phyloP scores from a whole-genome alignment of 2,329 filamentous ascomycete genomes.

The Colletotrichum higginsianum region DNA sequence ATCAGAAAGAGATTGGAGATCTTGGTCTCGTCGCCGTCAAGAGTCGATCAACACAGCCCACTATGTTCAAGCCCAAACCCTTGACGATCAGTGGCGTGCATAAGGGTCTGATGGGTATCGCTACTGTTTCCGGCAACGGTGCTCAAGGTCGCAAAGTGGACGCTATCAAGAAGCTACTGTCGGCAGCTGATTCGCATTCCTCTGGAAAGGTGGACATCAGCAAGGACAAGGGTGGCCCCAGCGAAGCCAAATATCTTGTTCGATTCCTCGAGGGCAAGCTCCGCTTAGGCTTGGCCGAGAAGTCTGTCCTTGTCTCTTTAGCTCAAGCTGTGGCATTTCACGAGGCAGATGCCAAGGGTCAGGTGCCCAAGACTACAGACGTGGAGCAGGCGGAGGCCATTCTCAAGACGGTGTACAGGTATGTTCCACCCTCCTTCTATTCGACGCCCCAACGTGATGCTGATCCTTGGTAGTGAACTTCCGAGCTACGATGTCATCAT shows the following conservation, averaged over 20 bases:
- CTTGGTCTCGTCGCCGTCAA: constrained; percentile 95
- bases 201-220: constrained; percentile 88
- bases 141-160: constrained; percentile 93
- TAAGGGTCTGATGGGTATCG: constrained; percentile 89
- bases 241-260: constrained; percentile 94
- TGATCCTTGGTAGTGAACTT: constrained; percentile 78
- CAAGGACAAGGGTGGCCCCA: constrained; percentile 93
- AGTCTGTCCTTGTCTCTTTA: constrained; percentile 89
- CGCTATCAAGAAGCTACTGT: constrained; percentile 96
- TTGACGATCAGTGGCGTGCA: constrained; percentile 90
- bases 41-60: constrained; percentile 93
- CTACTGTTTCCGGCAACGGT: constrained; percentile 87
- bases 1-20: constrained; percentile 97
- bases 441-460: constrained; percentile 27
- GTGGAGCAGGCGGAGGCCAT: constrained; percentile 87
- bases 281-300: constrained; percentile 91
- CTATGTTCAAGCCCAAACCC: constrained; percentile 98
- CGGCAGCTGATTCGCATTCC: constrained; percentile 83
- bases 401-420: constrained; percentile 93
- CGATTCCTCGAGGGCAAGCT: constrained; percentile 96
- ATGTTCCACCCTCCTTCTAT: constrained; percentile 46
- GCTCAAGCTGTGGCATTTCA: constrained; percentile 91
- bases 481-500: constrained; percentile 97
- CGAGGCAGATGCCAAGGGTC: constrained; percentile 80
- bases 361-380: constrained; percentile 80